Base-by-base conservation (phyloP, 2,329 filamentous ascomycete species). In the Grosmannia clavigera region DNA sequence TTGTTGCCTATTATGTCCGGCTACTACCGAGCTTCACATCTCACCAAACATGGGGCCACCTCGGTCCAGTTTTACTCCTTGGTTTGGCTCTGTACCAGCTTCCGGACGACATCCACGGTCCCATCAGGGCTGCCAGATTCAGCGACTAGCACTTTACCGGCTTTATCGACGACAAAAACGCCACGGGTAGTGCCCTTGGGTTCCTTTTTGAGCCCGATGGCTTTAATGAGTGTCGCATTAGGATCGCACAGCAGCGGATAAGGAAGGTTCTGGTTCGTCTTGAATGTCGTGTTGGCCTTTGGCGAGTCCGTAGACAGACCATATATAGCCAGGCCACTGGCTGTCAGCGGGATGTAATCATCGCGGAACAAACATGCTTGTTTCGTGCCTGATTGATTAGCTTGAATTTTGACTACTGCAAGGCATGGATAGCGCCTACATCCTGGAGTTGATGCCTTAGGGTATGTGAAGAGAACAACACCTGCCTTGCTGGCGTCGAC, bases 321-420 rank as follows among this genome's bases (percentile, higher is more conserved):
- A 72, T 90, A 97, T 75, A 99, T 90, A 70, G 85, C 81, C 62
- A 95, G 83, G 10, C 92, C 92, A 60, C 83, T 87, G 33, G 84
- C 81, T 12, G 87, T 92, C 59, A 97, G 81, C 57, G 85, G 77
- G 55, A 80, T 76, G 75, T 95, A 90, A 29, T 84, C 80, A 78
- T 97, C 92, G 69, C 94, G 87, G 81, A 99, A 97, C 66, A 92
- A 79, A 75, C 92, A 96, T 64, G 81, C 94, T 80, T 99, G 94
- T 61, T 81, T 94, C 60, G 91, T 97, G 80, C 92, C 92, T 96
- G 63, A 56, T 14, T 25, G 11, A 38, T 58, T 40, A 57, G 52
- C 29, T 38, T n/a, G 51, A 48, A 6, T 19, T 7, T 19, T 46
- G 43, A 27, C 16, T 56, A 31, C 27, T 5, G 12, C 27, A 31